Percentiles rank a stretch among this genome's conserved stretches.
Evolutionary conservation across 495 filamentous ascomycete genomes (phyloP).

Genomic region (Clavariopsis aquatica): DNA sequence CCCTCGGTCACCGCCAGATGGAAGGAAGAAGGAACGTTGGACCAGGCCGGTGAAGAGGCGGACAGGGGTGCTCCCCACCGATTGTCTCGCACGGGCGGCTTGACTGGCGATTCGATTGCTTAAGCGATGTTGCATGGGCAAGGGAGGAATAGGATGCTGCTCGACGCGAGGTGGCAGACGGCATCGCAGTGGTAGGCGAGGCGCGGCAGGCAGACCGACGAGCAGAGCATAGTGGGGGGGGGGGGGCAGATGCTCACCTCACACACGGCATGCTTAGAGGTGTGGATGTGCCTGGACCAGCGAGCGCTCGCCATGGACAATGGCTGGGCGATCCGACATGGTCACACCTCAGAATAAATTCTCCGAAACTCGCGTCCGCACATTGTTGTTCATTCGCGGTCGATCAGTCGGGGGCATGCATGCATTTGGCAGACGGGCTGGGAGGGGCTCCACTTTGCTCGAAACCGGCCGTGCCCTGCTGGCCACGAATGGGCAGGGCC

Average conservation of each 20-base stretch:
- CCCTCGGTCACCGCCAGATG: conserved; percentile 21
- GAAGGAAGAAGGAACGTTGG: conserved; percentile 12
- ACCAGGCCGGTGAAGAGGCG: conserved; percentile 23
- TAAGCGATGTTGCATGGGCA: background rate
- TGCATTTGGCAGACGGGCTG: background rate
- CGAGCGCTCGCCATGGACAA: background rate
- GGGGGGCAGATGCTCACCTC: background rate
- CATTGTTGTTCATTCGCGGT: background rate
- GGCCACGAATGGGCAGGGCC: no score
- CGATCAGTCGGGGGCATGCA: background rate
- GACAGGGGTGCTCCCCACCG: background rate
- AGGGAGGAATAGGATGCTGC: background rate
- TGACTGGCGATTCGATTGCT: background rate
- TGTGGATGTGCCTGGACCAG: background rate
- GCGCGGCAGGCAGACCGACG: background rate
- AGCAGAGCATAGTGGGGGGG: background rate
- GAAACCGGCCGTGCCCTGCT: background rate
- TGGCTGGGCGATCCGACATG: background rate
- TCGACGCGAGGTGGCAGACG: background rate
- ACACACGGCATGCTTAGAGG: background rate
- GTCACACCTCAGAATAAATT: conserved; percentile 4
- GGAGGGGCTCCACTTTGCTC: background rate
- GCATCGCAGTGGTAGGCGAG: background rate
- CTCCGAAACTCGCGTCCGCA: background rate
- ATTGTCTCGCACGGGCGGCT: background rate